Evolutionary conservation across 2,329 filamentous ascomycete species (phyloP), one percentile per base, ranked within the genome.

Genomic region (Emmonsiellopsis sp.): DNA sequence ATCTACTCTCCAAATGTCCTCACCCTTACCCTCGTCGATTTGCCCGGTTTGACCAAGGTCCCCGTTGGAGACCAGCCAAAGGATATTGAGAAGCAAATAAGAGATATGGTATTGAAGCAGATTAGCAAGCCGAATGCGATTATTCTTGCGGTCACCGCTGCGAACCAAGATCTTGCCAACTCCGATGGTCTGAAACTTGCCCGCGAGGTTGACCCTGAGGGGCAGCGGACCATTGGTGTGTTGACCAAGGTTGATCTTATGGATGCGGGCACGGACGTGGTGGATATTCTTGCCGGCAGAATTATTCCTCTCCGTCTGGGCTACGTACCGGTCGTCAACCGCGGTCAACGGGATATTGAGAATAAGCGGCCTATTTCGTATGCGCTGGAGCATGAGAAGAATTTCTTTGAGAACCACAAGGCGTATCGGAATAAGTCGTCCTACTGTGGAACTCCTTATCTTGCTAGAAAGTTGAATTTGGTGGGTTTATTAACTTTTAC

Each of bases 1-100:
- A 95, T 98, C 74, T 97, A 95, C 81, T 97, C 92, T 51, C 93
- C 93, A 52, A 95, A 98, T 67, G 94, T 98, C 69, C 83, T 98
- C 56, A 98, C 94, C 54, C 79, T 98, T 62, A 98, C 93, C 6
- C 79, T 98, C 55, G 93, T 98, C 65, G 93, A 98, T 80, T 75
- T 98, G 73, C 93, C 93, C 46, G 93, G 93, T 71, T 75, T 98
- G 67, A 98, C 93, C 59, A 95, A 95, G 75, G 92, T 97, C 53
- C 92, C 92, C 7, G 91, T 97, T 39, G 92, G 92, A 62, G 92
- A 97, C 68, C 92, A 97, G 73, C 92, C 92, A 45, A 84, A 90
- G 70, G 92, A 97, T 75, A 97, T 97, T 64, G 92, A 97, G 78
- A 83, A 84, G 64, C 93, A 98, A 74, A 98, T 97, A 66, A 85